Conservation (phyloP, 2,329 filamentous ascomycete species). For the Colletotrichum karsti region DNA sequence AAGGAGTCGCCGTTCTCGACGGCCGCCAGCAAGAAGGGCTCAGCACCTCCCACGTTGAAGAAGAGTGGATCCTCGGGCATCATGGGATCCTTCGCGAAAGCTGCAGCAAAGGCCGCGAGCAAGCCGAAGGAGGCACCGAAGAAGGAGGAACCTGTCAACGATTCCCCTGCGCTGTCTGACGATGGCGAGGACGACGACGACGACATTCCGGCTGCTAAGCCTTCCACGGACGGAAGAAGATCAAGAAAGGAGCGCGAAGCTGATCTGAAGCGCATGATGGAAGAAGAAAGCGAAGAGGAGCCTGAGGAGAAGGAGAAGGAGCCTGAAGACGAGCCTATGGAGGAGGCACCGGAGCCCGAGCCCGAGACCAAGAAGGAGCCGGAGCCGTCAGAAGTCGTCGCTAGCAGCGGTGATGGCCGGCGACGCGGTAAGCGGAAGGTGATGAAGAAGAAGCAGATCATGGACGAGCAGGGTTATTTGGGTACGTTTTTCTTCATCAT, state of each 20-base stretch:
- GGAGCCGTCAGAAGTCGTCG: conserved; percentile 60
- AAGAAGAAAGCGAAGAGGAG: conserved; percentile 71
- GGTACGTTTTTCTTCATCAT: conserved; percentile 60
- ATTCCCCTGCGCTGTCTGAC: conserved; percentile 55
- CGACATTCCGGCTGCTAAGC: conserved; percentile 52
- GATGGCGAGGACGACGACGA: conserved; percentile 63
- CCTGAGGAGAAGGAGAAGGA: conserved; percentile 63
- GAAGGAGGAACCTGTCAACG: conserved; percentile 7
- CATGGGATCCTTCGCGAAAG: conserved; percentile 83
- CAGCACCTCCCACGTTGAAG: conserved; percentile 53
- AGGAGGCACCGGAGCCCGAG: conserved; percentile 48
- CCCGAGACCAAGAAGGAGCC: conserved; percentile 46
- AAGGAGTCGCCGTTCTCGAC: conserved; percentile 48
- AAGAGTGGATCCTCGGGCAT: conserved; percentile 67
- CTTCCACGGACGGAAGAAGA: conserved; percentile 43
- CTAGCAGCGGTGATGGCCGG: conserved; percentile 65
- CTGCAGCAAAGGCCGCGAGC: conserved; percentile 40
- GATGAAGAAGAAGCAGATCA: conserved; percentile 86
- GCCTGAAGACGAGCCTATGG: conserved; percentile 47
- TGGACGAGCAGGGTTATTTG: conserved; percentile 90
- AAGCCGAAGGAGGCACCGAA: conserved; percentile 14
- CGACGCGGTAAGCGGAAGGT: conserved; percentile 81
- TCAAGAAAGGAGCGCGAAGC: conserved; percentile 71
- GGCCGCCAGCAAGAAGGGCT: conserved; percentile 48
- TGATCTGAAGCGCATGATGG: conserved; percentile 78